phyloP scores from a whole-genome alignment of 495 filamentous ascomycete genomes.

The Astrothelium macrocarpum region DNA sequence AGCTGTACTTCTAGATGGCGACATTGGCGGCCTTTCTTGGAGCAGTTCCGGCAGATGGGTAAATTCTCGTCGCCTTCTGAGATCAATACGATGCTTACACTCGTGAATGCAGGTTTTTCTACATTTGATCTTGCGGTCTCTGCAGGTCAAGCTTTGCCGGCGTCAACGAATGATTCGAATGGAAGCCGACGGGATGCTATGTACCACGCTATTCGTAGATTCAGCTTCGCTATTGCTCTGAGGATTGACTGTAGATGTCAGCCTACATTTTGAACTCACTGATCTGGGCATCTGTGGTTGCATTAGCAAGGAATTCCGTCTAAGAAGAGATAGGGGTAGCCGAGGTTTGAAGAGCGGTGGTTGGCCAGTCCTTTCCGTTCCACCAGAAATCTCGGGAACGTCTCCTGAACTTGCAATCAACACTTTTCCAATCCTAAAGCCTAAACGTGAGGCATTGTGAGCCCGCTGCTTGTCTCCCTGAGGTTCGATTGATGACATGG shows the following conservation, averaged over 20 bases:
- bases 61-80: neutral
- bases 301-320: neutral
- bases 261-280: neutral
- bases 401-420: too few relatives aligned
- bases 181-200: neutral
- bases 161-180: neutral
- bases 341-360: neutral
- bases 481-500: too few relatives aligned
- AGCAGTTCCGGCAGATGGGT: neutral
- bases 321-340: neutral
- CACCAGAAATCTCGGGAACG: neutral
- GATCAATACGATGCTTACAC: too few relatives aligned
- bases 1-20: neutral
- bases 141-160: neutral
- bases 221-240: neutral
- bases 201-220: neutral
- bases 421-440: too few relatives aligned
- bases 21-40: neutral
- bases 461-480: too few relatives aligned
- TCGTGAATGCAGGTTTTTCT: neutral
- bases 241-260: neutral
- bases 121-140: neutral
- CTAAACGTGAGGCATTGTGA: too few relatives aligned
- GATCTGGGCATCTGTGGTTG: neutral
- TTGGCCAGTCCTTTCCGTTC: neutral